Conservation (phyloP, 139 green algal species). For the Mesostigma viride region DNA sequence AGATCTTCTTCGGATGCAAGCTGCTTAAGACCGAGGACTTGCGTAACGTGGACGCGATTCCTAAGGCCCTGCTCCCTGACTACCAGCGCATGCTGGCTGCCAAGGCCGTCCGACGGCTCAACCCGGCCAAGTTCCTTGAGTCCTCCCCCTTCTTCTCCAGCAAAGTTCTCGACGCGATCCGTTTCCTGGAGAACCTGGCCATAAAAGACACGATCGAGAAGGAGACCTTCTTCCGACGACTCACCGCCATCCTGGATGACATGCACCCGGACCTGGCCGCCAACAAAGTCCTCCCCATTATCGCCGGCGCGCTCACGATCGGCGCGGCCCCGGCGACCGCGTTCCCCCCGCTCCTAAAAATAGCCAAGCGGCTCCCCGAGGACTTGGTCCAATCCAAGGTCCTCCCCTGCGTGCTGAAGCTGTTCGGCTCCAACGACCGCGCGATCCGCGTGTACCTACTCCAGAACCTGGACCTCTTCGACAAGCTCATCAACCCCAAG, state of each 20-base stretch:
- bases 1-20: slow-evolving; percentile 40
- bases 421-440: slow-evolving; percentile 79
- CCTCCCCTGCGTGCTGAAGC: slow-evolving; percentile 67
- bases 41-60: slow-evolving; percentile 63
- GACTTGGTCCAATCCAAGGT: slow-evolving; percentile 75
- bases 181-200: slow-evolving; percentile 85
- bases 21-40: slow-evolving; percentile 62
- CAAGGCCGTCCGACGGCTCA: slow-evolving; percentile 57
- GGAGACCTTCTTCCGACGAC: slow-evolving; percentile 50
- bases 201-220: slow-evolving; percentile 48
- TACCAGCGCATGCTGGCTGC: slow-evolving; percentile 81
- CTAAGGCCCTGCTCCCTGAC: slow-evolving; percentile 44
- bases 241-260: slow-evolving; percentile 26
- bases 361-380: slow-evolving; percentile 40
- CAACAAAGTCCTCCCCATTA: slow-evolving; percentile 72
- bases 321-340: slow-evolving; percentile 61
- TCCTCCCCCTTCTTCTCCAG: slow-evolving; percentile 71
- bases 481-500: slow-evolving; percentile 25
- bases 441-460: slow-evolving; percentile 72
- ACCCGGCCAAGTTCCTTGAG: slow-evolving; percentile 58
- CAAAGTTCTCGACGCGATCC: slow-evolving; percentile 73
- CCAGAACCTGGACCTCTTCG: slow-evolving; percentile 69
- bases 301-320: slow-evolving; percentile 76
- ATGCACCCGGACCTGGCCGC: slow-evolving; percentile 44
- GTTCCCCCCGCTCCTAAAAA: slow-evolving; percentile 61